Conservation (phyloP, 2,329 filamentous ascomycete genomes). For the Septoria linicola region DNA sequence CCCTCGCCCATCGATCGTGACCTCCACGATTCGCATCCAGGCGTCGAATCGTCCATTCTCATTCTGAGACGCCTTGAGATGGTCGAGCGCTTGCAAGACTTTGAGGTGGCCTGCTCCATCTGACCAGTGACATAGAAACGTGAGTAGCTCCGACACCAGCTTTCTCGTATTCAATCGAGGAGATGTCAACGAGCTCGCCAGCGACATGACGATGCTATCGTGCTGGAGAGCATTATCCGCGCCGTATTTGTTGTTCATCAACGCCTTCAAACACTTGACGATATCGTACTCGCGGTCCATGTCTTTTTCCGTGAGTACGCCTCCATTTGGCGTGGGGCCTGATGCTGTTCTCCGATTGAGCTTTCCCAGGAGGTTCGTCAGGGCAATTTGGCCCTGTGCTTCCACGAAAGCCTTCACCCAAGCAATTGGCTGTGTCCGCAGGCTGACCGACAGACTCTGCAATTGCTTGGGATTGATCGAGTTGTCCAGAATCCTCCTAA, state of each 20-base stretch:
- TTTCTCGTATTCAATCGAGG: slow-evolving; percentile 88
- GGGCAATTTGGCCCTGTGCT: slow-evolving; percentile 91
- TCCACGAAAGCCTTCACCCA: slow-evolving; percentile 98
- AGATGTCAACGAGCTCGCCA: slow-evolving; percentile 83
- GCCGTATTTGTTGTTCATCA: slow-evolving; percentile 99
- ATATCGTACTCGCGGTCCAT: slow-evolving; percentile 94
- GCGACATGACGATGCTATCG: slow-evolving; percentile 82
- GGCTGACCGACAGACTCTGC: slow-evolving; percentile 87
- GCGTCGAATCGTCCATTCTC: slow-evolving; percentile 96
- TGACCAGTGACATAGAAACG: slow-evolving; percentile 93
- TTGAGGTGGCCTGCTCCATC: slow-evolving; percentile 86
- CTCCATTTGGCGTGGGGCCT: slow-evolving; percentile 65
- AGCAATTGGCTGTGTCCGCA: slow-evolving; percentile 91
- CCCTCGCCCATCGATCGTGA: slow-evolving; percentile 91
- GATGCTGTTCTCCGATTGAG: slow-evolving; percentile 83
- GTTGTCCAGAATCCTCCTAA: slow-evolving; percentile 94
- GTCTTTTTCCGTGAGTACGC: slow-evolving; percentile 68
- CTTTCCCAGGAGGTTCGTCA: slow-evolving; percentile 90
- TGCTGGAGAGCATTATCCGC: slow-evolving; percentile 92
- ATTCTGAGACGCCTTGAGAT: slow-evolving; percentile 80
- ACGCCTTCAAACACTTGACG: slow-evolving; percentile 91
- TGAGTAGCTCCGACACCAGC: slow-evolving; percentile 91
- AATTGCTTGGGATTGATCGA: slow-evolving; percentile 87
- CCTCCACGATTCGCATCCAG: slow-evolving; percentile 98
- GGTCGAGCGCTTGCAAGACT: slow-evolving; percentile 89